phyloP scores from a whole-genome alignment of 1,284 basidiomycete species.

The Ceratobasidium sp. region DNA sequence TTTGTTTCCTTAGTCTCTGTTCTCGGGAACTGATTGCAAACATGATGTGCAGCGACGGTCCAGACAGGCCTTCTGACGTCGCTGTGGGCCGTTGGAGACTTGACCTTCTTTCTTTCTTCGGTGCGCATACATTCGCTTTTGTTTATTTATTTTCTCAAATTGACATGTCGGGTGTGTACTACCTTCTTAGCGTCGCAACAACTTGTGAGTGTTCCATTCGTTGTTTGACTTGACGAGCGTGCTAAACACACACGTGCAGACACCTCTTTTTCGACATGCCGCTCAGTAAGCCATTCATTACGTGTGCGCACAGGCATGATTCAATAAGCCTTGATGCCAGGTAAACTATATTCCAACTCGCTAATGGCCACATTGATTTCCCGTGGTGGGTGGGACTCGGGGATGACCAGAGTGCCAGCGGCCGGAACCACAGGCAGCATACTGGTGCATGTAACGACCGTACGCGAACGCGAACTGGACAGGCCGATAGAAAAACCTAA shows the following conservation, averaged over 20 bases:
- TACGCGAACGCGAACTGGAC: background rate
- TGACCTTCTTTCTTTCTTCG: slow-evolving; percentile 57
- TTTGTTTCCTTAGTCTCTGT: background rate
- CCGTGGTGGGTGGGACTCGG: slow-evolving; percentile 25
- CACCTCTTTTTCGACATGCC: too few species aligned
- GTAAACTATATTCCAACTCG: slow-evolving; percentile 30
- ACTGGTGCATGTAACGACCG: background rate
- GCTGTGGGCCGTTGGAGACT: slow-evolving; percentile 55
- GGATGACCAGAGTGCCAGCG: background rate
- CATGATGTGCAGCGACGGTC: background rate
- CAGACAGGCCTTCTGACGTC: slow-evolving; percentile 57
- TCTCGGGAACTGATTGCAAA: too few species aligned
- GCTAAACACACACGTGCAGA: too few species aligned
- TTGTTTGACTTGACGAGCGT: too few species aligned
- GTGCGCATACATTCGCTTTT: slow-evolving; percentile 30
- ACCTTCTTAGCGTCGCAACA: background rate
- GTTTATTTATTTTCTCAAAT: too few species aligned
- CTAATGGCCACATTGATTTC: slow-evolving; percentile 31
- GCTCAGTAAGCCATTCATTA: too few species aligned
- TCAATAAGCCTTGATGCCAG: background rate
- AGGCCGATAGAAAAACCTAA: too few species aligned
- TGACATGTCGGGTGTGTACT: slow-evolving; percentile 49
- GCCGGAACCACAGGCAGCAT: background rate
- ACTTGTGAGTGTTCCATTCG: slow-evolving; percentile 20
- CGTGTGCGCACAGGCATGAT: too few species aligned